Percentiles rank a stretch among this genome's conserved stretches.
Evolutionary conservation across 768 basidiomycete genomes (phyloP).

Genomic region (Pleurotus eryngii): DNA sequence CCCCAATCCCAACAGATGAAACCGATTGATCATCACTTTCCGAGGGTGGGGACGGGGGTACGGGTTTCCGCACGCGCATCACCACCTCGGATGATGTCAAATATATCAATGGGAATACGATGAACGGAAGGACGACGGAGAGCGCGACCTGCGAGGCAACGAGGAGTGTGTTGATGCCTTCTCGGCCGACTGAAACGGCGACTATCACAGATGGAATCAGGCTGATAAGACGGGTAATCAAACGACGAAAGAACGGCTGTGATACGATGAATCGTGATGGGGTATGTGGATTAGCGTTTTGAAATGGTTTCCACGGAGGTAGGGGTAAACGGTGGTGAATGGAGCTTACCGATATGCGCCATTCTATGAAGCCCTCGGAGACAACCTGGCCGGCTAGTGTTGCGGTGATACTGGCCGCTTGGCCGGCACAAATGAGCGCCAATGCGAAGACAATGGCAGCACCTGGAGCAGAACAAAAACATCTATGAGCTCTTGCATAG

Average conservation of each 20-base stretch:
- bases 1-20: background rate
- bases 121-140: slow-evolving; percentile 71
- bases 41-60: background rate
- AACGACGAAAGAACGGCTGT: slow-evolving; percentile 58
- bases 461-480: slow-evolving; percentile 30
- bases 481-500: background rate
- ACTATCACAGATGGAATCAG: slow-evolving; percentile 69
- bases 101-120: slow-evolving; percentile 69
- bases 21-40: background rate
- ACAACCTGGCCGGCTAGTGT: slow-evolving; percentile 80
- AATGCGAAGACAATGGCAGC: slow-evolving; percentile 73
- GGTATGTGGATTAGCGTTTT: background rate
- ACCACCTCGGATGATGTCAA: slow-evolving; percentile 58
- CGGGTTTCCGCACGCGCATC: slow-evolving; percentile 55
- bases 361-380: slow-evolving; percentile 76
- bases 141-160: slow-evolving; percentile 76
- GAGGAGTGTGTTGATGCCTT: slow-evolving; percentile 65
- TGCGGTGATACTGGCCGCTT: slow-evolving; percentile 74
- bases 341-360: slow-evolving; percentile 54
- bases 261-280: background rate
- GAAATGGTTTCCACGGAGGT: background rate
- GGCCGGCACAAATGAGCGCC: slow-evolving; percentile 71
- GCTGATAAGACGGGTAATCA: slow-evolving; percentile 67
- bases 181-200: slow-evolving; percentile 61
- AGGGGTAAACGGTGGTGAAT: too few relatives aligned